Base-by-base conservation (phyloP, 352 stramenopile species). In the Globisporangium rhizosaccharum region DNA sequence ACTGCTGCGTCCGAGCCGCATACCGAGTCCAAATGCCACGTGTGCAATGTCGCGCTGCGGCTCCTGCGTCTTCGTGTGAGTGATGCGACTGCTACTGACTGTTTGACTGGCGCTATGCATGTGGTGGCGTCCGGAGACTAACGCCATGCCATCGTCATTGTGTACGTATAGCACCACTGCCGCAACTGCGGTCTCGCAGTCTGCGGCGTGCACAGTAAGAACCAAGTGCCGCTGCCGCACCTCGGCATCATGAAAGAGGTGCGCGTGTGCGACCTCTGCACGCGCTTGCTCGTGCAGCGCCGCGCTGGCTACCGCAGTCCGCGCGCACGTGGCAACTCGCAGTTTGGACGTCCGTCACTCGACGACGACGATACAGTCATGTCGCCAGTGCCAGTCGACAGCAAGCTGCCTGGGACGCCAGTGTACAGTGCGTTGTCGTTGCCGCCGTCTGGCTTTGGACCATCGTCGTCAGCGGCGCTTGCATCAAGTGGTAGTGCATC, bases 161-260 rank as follows among this genome's bases (percentile, higher is more conserved):
- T 59, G 15, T 49, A 9, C 8, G 14, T 28, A 9, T 51, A 88
- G 72, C 81, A 88, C 60, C 76, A 76, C 48, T 90, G 78, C 54
- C 68, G 76, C 36, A 90, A 90, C 45, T 90, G 81, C 45, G 70
- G 70, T 12, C 57, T 75, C n/a, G 66, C 78, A 5, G 81, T 90
- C 18, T 90, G 81, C 44, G 74, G 79, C 47, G 79, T 88, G 30
- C 81, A 90, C 63, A 90, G 81, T 53, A 87, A 82, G 58, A 88
- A 90, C 65, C 81, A 90, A 61, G 75, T 90, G 41, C 81, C 81
- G 41, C 61, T 90, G 66, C 81, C 81, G 4, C 79, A 90, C 33
- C 63, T 85, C 42, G 81, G 81, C 28, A 87, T 90, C 51, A 83
- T 90, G 65, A 85, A 79, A 51, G 76, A 86, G 51, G 79, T 87